Evolutionary conservation across 78 protist species (phyloP).

Genomic region (Speleostelium caveatum): DNA sequence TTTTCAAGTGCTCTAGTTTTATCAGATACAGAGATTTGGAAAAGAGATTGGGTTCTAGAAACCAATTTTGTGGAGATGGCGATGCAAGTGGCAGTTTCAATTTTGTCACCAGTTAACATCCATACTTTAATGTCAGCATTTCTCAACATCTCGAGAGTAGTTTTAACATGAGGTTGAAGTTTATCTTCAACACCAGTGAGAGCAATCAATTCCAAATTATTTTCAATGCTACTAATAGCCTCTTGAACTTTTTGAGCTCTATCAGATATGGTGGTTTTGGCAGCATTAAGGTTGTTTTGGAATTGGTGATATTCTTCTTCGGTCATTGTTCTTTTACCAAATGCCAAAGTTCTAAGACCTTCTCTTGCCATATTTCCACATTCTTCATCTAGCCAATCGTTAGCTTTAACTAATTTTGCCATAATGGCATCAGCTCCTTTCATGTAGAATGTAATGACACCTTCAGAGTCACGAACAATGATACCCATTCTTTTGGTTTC

Average conservation of each 20-base stretch:
- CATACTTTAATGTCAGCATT: constrained; percentile 94
- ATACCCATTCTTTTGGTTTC: constrained; percentile 98
- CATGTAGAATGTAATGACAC: constrained; percentile 83
- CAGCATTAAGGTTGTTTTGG: constrained; percentile 16
- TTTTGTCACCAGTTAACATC: constrained; percentile 98
- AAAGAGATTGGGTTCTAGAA: constrained; percentile 79
- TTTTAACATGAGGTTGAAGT: constrained; percentile 83
- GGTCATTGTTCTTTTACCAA: constrained; percentile 81
- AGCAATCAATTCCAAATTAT: constrained; percentile 85
- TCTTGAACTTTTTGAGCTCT: constrained; percentile 78
- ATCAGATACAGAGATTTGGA: constrained; percentile 46
- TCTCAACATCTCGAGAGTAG: constrained; percentile 91
- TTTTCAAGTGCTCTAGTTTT: constrained; percentile 56
- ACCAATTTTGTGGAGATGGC: constrained; percentile 91
- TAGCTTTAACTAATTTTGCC: constrained; percentile 71
- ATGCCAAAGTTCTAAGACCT: constrained; percentile 97
- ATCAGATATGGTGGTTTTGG: constrained; percentile 80
- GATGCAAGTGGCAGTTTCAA: constrained; percentile 96
- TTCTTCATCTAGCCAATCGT: constrained; percentile 97
- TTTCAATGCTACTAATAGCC: constrained; percentile 82
- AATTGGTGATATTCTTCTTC: constrained; percentile 86
- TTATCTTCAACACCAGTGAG: constrained; percentile 96
- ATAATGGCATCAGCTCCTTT: constrained; percentile 92
- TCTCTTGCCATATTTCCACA: constrained; percentile 96
- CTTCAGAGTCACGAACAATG: constrained; percentile 87